Base-by-base conservation (phyloP, 345 rosid genomes). In the Anastatica hierochuntica region DNA sequence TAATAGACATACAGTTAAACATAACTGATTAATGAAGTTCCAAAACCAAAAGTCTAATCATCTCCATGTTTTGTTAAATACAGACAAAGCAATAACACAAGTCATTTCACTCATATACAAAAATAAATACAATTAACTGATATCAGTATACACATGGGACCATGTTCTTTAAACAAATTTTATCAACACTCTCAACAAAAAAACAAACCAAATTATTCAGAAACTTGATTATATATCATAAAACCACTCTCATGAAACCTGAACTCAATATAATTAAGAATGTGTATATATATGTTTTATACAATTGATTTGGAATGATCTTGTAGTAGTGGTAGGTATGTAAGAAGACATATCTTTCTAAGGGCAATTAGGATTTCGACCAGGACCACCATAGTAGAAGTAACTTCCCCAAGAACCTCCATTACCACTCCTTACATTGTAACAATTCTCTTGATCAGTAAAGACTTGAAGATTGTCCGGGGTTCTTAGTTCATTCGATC, bases 351-450 rank as follows among this genome's bases (percentile, higher is more conserved):
- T 43, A 29, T 31, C 33, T 84, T 77, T 4, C 33, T 21, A 82
- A 9, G 78, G 79, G 68, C 90, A 82, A 58, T 76, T 62, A 17
- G 81, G 66, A 52, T 70, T 83, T 61, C 73, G 60, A 34, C 90
- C 90, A 18, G 90, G 90, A 24, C 90, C 90, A 35, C 90, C 90
- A 55, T 72, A 83, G 62, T 79, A 83, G 58, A 83, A 77, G 73
- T 75, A 71, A 71, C 44, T 79, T 45, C 84, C 90, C 85, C 86
- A 79, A 21, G 77, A 76, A 6, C 77, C 83, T 42, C 72, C 79
- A 31, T 62, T 68, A 6, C 81, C 83, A 19, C 44, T 72, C 53
- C 70, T 73, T 17, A 82, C 83, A 74, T 82, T 77, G 63, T 82
- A 82, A 69, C 90, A 82, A 37, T 72, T 68, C 6, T 79, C 73